These are phyloP conservation scores for Lasiodiplodia citricola DNA, from an alignment of 2,329 filamentous ascomycete species.

Conservation along the genomic window DNA sequence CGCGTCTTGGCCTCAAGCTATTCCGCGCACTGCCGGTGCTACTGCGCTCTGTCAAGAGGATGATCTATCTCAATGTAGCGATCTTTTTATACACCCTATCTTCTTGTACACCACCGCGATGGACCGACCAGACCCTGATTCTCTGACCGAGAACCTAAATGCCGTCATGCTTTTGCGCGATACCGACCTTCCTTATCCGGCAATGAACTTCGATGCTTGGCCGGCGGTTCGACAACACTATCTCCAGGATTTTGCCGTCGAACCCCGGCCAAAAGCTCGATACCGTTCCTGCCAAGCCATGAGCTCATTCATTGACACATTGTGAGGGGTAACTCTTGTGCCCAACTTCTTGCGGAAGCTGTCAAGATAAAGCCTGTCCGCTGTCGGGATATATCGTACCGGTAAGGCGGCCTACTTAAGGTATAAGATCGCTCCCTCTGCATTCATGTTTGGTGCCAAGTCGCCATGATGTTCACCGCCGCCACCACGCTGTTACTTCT, in stretches of 20 bases:
- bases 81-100: not conserved
- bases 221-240: not conserved
- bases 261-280: constrained; percentile 4
- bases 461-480: not conserved
- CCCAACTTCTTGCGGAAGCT: constrained; percentile 20
- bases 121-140: not conserved
- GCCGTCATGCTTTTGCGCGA: not conserved
- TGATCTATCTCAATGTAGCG: not conserved
- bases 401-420: not conserved
- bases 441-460: not conserved
- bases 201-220: constrained; percentile 31
- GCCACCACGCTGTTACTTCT: not conserved
- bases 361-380: constrained; percentile 28
- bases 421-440: not conserved
- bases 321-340: constrained; percentile 13
- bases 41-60: not conserved
- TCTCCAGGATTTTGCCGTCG: constrained; percentile 7
- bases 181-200: constrained; percentile 38
- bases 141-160: not conserved
- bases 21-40: not conserved
- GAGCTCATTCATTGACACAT: constrained; percentile 18
- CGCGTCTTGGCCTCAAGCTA: not conserved
- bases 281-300: constrained; percentile 15
- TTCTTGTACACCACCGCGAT: not conserved
- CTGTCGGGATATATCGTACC: constrained; percentile 27